Percentiles rank a stretch among this genome's conserved stretches.
Conservation (phyloP, 2,329 filamentous ascomycete species). For the Colletotrichum plurivorum region DNA sequence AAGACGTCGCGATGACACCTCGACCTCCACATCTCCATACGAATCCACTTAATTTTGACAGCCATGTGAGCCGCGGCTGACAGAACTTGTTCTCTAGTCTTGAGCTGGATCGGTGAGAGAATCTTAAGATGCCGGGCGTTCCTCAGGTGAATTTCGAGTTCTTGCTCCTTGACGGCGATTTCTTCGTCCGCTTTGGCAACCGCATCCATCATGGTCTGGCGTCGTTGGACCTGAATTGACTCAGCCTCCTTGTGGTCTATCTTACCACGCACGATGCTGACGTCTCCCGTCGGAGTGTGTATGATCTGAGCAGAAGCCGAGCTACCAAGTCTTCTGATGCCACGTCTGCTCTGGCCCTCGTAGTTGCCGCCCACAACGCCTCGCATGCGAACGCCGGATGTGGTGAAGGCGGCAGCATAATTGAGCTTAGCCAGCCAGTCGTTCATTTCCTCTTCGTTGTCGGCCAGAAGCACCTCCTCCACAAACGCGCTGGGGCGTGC, state of each 20-base stretch:
- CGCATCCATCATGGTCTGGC: constrained; percentile 85
- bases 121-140: constrained; percentile 93
- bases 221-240: constrained; percentile 86
- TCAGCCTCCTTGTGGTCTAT: constrained; percentile 87
- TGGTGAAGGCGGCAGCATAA: constrained; percentile 94
- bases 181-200: constrained; percentile 88
- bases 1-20: constrained; percentile 93
- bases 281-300: constrained; percentile 80
- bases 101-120: constrained; percentile 90
- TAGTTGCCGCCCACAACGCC: constrained; percentile 88
- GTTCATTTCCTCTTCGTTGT: constrained; percentile 92
- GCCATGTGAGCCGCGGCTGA: constrained; percentile 86
- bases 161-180: constrained; percentile 78
- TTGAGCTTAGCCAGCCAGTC: constrained; percentile 98
- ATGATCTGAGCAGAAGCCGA: constrained; percentile 73
- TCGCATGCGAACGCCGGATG: constrained; percentile 90
- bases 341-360: constrained; percentile 83
- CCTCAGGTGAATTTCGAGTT: constrained; percentile 85
- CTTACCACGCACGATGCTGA: constrained; percentile 79
- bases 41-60: constrained; percentile 92
- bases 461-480: constrained; percentile 92
- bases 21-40: constrained; percentile 92
- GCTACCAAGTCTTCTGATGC: constrained; percentile 78
- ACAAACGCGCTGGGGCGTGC: constrained; percentile 83
- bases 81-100: constrained; percentile 89